Base-by-base conservation (phyloP, 805 yeast genomes). In the Saccharomycopsis babjevae region DNA sequence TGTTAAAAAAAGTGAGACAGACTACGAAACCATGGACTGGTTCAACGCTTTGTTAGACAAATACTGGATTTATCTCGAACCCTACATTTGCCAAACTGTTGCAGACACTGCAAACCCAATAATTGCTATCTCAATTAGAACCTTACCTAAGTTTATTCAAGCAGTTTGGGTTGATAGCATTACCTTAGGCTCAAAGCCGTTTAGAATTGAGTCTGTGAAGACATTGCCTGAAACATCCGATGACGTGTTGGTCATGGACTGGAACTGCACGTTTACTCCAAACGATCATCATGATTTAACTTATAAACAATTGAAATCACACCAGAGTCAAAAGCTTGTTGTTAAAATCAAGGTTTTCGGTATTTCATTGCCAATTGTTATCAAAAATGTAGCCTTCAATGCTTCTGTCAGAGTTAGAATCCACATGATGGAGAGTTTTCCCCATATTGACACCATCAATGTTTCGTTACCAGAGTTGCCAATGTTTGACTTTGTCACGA, bases 201-300 rank as follows among this genome's bases (percentile, higher is more conserved):
- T 97, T 39, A 82, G 99, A 72, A 79, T 94, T 63, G 97, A 94
- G 70, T 79, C 79, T 65, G 97, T 93, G 20, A 89, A 94, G 70
- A 89, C 97, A 1, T 82, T 91, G 69, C 88, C 86, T 57, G 89
- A 93, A 65, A 93, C 97, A n/a, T 85, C 83, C 36, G 88, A 87
- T 64, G 97, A 93, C 69, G 86, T 94, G 58, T 96, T 93, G 11
- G 97, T 96, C 59, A 94, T 94, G 97, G 99, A 94, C 73, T 93
- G 97, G 97, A 87, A 85, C 50, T 81, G 88, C 54, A 88, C 97
- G 0, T 89, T 92, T 76, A 87, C 89, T 32, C 99, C 99, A n/a
- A 90, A 89, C 73, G 88, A 91, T 46, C 73, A 83, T 57, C 86
- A 87, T 50, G 99, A 94, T 72, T 76, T 90, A 67, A 89, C 90